phyloP scores from a whole-genome alignment of 495 filamentous ascomycete species.

The Bryoglossum gracile region DNA sequence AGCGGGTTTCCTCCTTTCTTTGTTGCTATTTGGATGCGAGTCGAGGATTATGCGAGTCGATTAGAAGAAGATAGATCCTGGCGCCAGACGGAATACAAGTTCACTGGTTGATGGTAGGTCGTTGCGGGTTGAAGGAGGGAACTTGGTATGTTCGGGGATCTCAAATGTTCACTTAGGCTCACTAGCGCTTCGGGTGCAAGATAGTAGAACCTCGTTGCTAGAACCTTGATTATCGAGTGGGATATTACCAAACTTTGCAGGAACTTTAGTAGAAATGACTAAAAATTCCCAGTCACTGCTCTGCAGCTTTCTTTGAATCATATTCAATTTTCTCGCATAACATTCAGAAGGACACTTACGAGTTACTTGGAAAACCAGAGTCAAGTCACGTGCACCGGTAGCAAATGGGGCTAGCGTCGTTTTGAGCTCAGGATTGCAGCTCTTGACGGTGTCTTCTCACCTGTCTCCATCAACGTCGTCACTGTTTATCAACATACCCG shows the following conservation, averaged over 20 bases:
- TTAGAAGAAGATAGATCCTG: conserved; percentile 17
- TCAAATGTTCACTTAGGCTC: conserved; percentile 9
- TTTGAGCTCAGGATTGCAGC: conserved; percentile 4
- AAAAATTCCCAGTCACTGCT: no score
- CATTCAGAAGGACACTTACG: no score
- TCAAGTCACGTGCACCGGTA: no score
- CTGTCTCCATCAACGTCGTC: conserved; percentile 9
- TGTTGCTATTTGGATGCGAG: no score
- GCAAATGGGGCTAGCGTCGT: background rate
- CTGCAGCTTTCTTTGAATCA: no score
- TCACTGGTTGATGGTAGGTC: conserved; percentile 14
- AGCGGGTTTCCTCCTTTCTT: background rate
- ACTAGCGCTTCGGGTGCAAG: background rate
- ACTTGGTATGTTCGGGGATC: conserved; percentile 19
- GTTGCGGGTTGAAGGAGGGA: conserved; percentile 9
- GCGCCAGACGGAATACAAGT: background rate
- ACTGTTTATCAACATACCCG: background rate
- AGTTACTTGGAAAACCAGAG: no score
- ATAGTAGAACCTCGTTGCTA: background rate
- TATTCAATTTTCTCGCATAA: no score
- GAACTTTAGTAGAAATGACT: no score
- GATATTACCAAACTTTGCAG: no score
- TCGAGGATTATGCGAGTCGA: background rate
- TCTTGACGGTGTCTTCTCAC: no score
- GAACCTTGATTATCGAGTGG: no score